Percentiles rank a stretch among this genome's conserved stretches.
Evolutionary conservation across 768 basidiomycete species (phyloP).

Genomic region (Trametes villosa): DNA sequence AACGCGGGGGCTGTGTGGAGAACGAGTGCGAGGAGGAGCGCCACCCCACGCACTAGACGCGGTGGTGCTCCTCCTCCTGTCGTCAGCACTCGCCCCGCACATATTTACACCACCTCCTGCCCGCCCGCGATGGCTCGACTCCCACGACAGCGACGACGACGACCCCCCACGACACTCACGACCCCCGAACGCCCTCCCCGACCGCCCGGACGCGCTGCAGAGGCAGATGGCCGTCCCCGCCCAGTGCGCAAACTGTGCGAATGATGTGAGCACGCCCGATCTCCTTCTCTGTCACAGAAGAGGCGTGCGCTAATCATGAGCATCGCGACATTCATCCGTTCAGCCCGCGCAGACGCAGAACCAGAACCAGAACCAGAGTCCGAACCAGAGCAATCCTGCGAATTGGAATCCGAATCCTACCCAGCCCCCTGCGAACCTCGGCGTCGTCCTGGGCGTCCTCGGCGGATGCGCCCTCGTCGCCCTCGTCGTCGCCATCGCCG

Average conservation of each 20-base stretch:
- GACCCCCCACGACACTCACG: neutral
- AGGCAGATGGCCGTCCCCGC: conserved; percentile 16
- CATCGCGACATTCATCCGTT: conserved; percentile 6
- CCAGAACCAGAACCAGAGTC: no score
- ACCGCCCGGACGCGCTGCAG: neutral
- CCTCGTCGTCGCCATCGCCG: conserved; percentile 22
- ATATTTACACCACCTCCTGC: neutral
- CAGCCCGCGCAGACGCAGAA: neutral
- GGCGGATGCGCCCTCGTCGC: conserved; percentile 26
- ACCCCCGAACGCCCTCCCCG: neutral
- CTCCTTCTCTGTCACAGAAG: conserved; percentile 18
- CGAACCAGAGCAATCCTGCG: no score
- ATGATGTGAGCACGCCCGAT: conserved; percentile 21
- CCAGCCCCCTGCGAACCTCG: conserved; percentile 19
- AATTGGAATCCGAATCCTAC: neutral
- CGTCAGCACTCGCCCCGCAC: neutral
- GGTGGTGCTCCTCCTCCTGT: neutral
- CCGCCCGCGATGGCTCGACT: no score
- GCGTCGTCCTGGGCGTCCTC: conserved; percentile 27
- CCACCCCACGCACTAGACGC: neutral
- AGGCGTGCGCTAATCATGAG: conserved; percentile 11
- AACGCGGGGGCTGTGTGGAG: conserved; percentile 16
- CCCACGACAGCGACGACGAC: no score
- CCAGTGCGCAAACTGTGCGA: conserved; percentile 12
- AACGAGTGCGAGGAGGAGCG: conserved; percentile 1